These are phyloP conservation scores for Naganishia antarctica DNA, from an alignment of 768 basidiomycete species.

Conservation along the genomic window DNA sequence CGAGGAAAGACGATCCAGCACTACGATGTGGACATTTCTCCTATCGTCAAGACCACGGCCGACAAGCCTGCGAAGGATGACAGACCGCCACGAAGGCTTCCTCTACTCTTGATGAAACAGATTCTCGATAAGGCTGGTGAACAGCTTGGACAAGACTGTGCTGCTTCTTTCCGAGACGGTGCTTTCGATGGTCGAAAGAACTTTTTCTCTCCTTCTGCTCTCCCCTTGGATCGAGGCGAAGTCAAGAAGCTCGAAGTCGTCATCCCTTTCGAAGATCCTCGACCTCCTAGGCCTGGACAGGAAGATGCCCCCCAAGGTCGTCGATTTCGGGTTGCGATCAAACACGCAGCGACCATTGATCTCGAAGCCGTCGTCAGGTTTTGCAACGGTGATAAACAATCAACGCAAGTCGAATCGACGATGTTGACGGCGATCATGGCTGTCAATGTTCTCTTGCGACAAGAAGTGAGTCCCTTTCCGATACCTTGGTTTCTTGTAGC, in stretches of 20 bases:
- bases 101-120: slow-evolving; percentile 33
- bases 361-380: slow-evolving; percentile 41
- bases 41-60: slow-evolving; percentile 35
- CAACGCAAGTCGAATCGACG: slow-evolving; percentile 34
- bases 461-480: slow-evolving; percentile 3
- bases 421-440: slow-evolving; percentile 44
- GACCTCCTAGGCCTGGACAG: slow-evolving; percentile 22
- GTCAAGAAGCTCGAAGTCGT: slow-evolving; percentile 4
- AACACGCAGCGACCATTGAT: slow-evolving; percentile 41
- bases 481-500: neutral
- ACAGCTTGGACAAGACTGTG: neutral
- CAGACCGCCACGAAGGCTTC: slow-evolving; percentile 28
- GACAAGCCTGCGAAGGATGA: slow-evolving; percentile 26
- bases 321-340: slow-evolving; percentile 42
- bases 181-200: slow-evolving; percentile 37
- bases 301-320: slow-evolving; percentile 37
- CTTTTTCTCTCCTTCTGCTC: slow-evolving; percentile 38
- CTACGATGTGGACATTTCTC: slow-evolving; percentile 48
- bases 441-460: slow-evolving; percentile 46
- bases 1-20: slow-evolving; percentile 31
- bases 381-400: slow-evolving; percentile 38
- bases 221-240: slow-evolving; percentile 27
- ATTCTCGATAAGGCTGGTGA: slow-evolving; percentile 17
- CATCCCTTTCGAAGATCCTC: slow-evolving; percentile 23
- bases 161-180: neutral